A percentile compares a stretch with the other conserved stretches of the same genome.
phyloP scores from a whole-genome alignment of 177 flowering plant species.

The Tripterygium wilfordii region DNA sequence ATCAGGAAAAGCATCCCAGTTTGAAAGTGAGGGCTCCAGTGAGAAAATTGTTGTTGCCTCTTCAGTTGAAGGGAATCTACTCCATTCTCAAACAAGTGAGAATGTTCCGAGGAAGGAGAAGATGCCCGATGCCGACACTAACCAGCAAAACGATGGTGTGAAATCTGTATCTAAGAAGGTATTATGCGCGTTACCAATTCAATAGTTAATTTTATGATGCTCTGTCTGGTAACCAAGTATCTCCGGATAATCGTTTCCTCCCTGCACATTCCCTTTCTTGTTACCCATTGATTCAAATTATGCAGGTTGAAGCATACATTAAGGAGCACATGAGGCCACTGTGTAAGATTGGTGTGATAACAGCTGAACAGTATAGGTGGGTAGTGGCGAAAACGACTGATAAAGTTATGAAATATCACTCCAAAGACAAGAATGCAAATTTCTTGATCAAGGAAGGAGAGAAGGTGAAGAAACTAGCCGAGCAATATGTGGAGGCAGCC shows the following conservation, averaged over 20 bases:
- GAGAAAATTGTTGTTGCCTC: slow-evolving; percentile 11
- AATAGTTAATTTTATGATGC: too few species aligned
- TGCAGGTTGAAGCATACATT: slow-evolving; percentile 84
- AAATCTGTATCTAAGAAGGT: slow-evolving; percentile 62
- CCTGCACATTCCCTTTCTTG: neutral
- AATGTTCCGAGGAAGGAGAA: slow-evolving; percentile 28
- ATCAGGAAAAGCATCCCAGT: slow-evolving; percentile 9
- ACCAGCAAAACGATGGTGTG: slow-evolving; percentile 28
- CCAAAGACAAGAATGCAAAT: slow-evolving; percentile 75
- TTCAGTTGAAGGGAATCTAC: slow-evolving; percentile 22
- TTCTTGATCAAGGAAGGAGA: slow-evolving; percentile 95
- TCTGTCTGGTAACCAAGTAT: neutral
- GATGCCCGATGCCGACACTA: slow-evolving; percentile 11
- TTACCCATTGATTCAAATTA: slow-evolving; percentile 3
- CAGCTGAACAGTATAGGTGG: slow-evolving; percentile 82
- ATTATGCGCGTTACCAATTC: too few species aligned
- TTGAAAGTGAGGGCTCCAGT: slow-evolving; percentile 16
- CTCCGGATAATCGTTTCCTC: neutral
- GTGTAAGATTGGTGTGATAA: slow-evolving; percentile 90
- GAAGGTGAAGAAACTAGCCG: slow-evolving; percentile 93
- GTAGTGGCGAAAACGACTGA: slow-evolving; percentile 86
- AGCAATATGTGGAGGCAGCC: slow-evolving; percentile 76
- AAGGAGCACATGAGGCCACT: slow-evolving; percentile 95
- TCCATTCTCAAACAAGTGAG: slow-evolving; percentile 21
- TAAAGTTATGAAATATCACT: slow-evolving; percentile 88